Conservation (phyloP, 2,329 filamentous ascomycete genomes). For the Trichoderma semiorbis region DNA sequence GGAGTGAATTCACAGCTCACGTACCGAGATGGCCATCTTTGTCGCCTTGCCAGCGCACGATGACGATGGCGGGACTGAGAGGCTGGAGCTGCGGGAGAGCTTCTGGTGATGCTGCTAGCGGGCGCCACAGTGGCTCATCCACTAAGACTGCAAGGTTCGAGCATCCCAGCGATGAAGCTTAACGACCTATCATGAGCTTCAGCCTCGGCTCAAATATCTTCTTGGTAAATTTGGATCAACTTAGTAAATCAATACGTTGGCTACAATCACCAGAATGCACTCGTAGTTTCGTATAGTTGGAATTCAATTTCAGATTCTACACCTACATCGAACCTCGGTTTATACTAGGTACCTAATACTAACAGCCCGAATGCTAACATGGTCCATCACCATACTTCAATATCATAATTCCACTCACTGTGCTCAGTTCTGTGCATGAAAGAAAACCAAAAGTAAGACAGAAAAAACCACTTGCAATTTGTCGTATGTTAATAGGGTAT, state of each 20-base stretch:
- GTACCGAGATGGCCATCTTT: slow-evolving; percentile 36
- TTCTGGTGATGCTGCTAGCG: background rate
- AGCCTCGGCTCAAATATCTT: background rate
- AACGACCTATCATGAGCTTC: background rate
- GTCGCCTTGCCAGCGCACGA: slow-evolving; percentile 30
- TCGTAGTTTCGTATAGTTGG: background rate
- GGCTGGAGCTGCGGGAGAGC: slow-evolving; percentile 6
- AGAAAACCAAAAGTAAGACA: background rate
- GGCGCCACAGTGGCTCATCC: slow-evolving; percentile 25
- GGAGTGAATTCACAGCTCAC: background rate
- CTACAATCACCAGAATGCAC: background rate
- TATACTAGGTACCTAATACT: background rate
- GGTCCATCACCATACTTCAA: background rate
- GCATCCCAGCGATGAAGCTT: background rate
- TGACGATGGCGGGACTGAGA: slow-evolving; percentile 31
- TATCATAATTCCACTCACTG: background rate
- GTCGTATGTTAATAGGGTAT: slow-evolving; percentile 27
- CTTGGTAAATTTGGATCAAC: no score
- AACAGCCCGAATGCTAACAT: background rate
- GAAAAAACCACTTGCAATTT: slow-evolving; percentile 8
- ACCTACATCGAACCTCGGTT: background rate
- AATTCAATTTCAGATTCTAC: background rate
- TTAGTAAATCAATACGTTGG: background rate
- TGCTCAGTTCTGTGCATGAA: background rate
- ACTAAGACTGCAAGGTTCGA: background rate